Evolutionary conservation across 139 green algal genomes (phyloP).

Genomic region (Tetradesmus lagerheimii): DNA sequence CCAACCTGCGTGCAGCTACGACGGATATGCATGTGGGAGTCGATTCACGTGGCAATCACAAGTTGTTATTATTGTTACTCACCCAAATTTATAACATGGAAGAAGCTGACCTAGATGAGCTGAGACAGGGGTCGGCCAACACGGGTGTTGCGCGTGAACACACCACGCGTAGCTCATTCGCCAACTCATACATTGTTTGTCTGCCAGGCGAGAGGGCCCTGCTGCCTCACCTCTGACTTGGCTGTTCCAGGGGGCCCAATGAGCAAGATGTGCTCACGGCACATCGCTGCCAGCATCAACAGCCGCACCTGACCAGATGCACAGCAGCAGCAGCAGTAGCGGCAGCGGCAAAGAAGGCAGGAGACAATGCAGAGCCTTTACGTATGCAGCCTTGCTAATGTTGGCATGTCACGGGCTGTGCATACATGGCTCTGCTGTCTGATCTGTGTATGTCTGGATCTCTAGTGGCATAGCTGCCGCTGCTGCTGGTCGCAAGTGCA

Average conservation of each 20-base stretch:
- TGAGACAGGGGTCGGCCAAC: conserved; percentile 73
- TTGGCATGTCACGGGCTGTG: neutral
- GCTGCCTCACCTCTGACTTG: conserved; percentile 83
- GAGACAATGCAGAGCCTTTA: no score
- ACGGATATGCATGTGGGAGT: no score
- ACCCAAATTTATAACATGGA: no score
- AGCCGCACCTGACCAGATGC: conserved; percentile 79
- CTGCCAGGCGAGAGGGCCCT: no score
- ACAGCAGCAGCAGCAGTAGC: neutral
- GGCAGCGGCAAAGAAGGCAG: neutral
- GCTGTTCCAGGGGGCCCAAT: conserved; percentile 88
- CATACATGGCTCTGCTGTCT: neutral
- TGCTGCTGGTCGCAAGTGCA: neutral
- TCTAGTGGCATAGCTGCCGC: neutral
- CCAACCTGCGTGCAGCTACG: conserved; percentile 50
- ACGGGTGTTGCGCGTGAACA: no score
- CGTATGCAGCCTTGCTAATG: no score
- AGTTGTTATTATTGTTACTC: no score
- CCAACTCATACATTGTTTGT: no score
- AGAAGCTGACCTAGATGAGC: conserved; percentile 76
- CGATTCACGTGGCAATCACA: no score
- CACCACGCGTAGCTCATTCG: no score
- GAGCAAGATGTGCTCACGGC: conserved; percentile 92
- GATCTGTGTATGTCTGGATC: neutral
- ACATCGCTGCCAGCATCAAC: conserved; percentile 91